Conservation (phyloP, 2,329 filamentous ascomycete species). For the Chalaropsis ovoidea region DNA sequence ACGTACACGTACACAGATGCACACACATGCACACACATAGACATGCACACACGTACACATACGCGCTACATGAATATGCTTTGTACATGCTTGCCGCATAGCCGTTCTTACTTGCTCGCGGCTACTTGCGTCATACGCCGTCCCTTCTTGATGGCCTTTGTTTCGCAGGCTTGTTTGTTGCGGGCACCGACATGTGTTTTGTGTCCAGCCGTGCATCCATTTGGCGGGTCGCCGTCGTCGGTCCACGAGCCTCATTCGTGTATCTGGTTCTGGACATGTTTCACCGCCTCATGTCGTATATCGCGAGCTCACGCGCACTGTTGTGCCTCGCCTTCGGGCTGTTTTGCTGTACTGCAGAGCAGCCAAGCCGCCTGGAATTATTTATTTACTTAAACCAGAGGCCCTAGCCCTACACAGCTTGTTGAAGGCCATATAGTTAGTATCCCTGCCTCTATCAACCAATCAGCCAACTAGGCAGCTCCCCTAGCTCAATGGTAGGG, state of each 20-base stretch:
- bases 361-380: neutral
- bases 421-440: neutral
- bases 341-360: neutral
- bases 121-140: slow-evolving; percentile 1
- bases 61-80: neutral
- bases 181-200: neutral
- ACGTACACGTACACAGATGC: neutral
- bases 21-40: neutral
- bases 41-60: neutral
- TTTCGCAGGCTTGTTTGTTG: neutral
- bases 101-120: neutral
- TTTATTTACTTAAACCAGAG: neutral
- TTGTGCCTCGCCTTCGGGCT: neutral
- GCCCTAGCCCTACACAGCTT: neutral
- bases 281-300: neutral
- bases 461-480: neutral
- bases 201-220: neutral
- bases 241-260: neutral
- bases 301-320: neutral
- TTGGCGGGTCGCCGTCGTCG: neutral
- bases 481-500: slow-evolving; percentile 26
- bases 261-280: neutral
- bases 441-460: too few species aligned
- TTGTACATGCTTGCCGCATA: neutral
- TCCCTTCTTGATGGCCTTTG: neutral